These are phyloP conservation scores for Malus sieversii DNA, from an alignment of 306 rosid genomes.

Conservation along the genomic window DNA sequence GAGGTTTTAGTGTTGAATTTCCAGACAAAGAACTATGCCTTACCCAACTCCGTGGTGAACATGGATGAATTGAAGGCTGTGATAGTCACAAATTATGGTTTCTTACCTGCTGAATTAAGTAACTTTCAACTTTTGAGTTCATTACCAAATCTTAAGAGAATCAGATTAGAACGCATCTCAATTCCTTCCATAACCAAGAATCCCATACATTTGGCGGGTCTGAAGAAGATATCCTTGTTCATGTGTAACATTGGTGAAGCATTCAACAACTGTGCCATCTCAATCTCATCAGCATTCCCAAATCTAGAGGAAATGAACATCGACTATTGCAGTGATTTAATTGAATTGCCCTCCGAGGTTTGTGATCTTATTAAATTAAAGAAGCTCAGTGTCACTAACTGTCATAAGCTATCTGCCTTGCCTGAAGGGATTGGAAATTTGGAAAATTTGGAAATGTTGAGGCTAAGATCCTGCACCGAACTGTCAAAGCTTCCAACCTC, in stretches of 20 bases:
- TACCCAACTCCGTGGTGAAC: conserved; percentile 31
- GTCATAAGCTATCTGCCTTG: conserved; percentile 41
- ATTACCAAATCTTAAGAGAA: conserved; percentile 23
- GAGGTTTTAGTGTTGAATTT: conserved; percentile 51
- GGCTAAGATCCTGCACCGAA: no score
- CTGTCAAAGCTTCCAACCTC: background rate
- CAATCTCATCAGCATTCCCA: conserved; percentile 31
- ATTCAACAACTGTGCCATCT: conserved; percentile 10
- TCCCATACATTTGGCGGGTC: conserved; percentile 21
- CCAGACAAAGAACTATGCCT: conserved; percentile 22
- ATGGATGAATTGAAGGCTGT: conserved; percentile 11
- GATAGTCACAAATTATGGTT: conserved; percentile 28
- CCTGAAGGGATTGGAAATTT: background rate
- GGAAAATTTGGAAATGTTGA: no score
- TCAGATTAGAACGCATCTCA: conserved; percentile 46
- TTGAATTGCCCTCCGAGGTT: conserved; percentile 20
- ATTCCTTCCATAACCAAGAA: conserved; percentile 25
- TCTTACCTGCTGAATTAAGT: conserved; percentile 23
- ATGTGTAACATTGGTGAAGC: conserved; percentile 47
- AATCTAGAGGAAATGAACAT: conserved; percentile 38
- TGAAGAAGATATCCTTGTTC: conserved; percentile 43
- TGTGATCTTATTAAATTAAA: background rate
- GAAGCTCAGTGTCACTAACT: conserved; percentile 8
- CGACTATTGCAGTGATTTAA: conserved; percentile 19
- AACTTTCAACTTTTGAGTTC: conserved; percentile 30